Evolutionary conservation across 768 basidiomycete genomes (phyloP), one percentile per base, ranked within the genome.

Genomic region (Leccinum fibrillosum): DNA sequence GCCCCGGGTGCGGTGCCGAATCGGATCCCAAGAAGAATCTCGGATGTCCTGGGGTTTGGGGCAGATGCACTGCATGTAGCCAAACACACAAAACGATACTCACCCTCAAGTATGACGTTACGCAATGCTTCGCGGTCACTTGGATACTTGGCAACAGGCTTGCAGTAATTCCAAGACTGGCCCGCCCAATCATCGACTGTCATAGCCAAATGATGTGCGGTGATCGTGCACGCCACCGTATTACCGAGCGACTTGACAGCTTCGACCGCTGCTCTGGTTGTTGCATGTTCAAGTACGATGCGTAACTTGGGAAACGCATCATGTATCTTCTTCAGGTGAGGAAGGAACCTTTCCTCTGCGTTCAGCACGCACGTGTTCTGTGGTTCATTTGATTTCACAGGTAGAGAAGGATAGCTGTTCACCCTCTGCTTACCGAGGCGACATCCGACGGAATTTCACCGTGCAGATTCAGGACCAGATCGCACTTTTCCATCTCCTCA

Each of bases 1-100:
- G 70, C 30, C 81, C 80, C 5, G 90, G 86, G 73, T 99, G 97
- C 42, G 97, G 97, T 1, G 97, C 97, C 28, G 91, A 94, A 74
- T 99, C 97, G 17, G 92, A 95, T 19, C 97, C 97, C 55, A 99
- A 80, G 83, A 99, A 99, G 75, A 99, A 99, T 50, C 91, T 86
- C 4, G 93, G 89, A 72, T 96, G 90, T 4, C 95, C 95, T 86
- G 64, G 23, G 50, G 55, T 39, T 19, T 54, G 48, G 35, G 11
- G 8, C 12, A 15, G 30, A 37, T 37, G 47, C 39, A 37, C 35
- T 21, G 17, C 53, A 39, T 45, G 0, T 25, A 23, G 30, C 25
- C 28, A 12, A 8, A 35, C 2, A 52, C 25, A 53, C 32, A 51
- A 42, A 45, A 35, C 32, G 25, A 23, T 53, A 56, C 75, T 45